phyloP scores from a whole-genome alignment of 2,329 filamentous ascomycete genomes.

The Colletotrichum graminicola region DNA sequence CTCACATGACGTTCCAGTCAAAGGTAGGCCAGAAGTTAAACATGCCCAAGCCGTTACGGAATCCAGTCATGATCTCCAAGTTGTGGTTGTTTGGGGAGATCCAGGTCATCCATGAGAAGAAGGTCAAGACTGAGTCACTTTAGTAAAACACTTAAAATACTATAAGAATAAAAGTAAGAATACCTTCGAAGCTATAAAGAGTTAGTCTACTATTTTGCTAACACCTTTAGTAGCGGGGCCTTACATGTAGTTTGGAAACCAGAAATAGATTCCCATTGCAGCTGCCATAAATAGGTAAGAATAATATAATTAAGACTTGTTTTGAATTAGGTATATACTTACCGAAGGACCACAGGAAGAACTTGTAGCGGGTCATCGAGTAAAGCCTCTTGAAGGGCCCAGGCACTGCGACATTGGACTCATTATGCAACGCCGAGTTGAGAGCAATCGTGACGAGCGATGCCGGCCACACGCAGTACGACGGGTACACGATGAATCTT shows the following conservation, averaged over 20 bases:
- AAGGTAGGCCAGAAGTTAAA: conserved; percentile 59
- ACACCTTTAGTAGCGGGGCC: conserved; percentile 44
- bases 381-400: conserved; percentile 58
- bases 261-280: conserved; percentile 67
- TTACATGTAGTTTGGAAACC: conserved; percentile 50
- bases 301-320: too few species aligned
- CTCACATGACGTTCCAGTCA: conserved; percentile 59
- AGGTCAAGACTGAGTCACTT: too few species aligned
- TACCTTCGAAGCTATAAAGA: too few species aligned
- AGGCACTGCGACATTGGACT: conserved; percentile 54
- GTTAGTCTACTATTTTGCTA: conserved; percentile 42
- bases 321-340: too few species aligned
- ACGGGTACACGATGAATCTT: conserved; percentile 65
- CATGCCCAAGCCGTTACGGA: conserved; percentile 55
- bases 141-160: too few species aligned
- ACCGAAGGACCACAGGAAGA: conserved; percentile 59
- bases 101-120: conserved; percentile 68
- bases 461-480: conserved; percentile 66
- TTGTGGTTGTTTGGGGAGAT: conserved; percentile 59
- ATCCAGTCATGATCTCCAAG: conserved; percentile 54
- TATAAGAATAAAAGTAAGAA: too few species aligned
- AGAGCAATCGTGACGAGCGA: conserved; percentile 64
- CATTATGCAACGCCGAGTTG: conserved; percentile 61
- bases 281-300: too few species aligned
- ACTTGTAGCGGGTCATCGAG: conserved; percentile 58